Evolutionary conservation across 208 protist genomes (phyloP).

Genomic region (Trypanosomatidae sp.): DNA sequence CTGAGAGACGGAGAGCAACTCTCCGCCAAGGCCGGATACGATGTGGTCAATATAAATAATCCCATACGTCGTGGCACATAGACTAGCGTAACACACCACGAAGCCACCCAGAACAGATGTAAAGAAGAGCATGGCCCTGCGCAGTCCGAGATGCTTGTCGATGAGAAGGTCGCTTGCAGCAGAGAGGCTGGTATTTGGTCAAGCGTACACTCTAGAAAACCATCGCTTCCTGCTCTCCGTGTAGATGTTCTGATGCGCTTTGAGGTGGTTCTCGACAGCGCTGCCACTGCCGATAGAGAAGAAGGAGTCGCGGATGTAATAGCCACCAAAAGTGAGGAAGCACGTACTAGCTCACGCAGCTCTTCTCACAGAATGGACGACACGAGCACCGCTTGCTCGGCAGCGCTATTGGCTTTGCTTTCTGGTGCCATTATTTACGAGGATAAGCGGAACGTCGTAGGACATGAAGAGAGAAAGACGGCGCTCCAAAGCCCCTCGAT

Average conservation of each 20-base stretch:
- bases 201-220: slow-evolving; percentile 93
- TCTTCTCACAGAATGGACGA: slow-evolving; percentile 38
- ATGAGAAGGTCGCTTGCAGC: slow-evolving; percentile 89
- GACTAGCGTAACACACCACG: slow-evolving; percentile 74
- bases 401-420: neutral
- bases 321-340: slow-evolving; percentile 85
- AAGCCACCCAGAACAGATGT: slow-evolving; percentile 68
- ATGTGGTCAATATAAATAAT: slow-evolving; percentile 79
- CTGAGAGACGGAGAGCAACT: slow-evolving; percentile 88
- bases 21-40: slow-evolving; percentile 89
- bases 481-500: neutral
- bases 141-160: slow-evolving; percentile 85
- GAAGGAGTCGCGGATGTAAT: slow-evolving; percentile 86
- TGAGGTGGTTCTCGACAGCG: slow-evolving; percentile 69
- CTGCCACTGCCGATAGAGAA: slow-evolving; percentile 70
- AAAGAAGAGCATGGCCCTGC: slow-evolving; percentile 80
- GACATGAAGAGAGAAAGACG: neutral
- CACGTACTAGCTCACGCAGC: slow-evolving; percentile 74
- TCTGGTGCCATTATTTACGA: slow-evolving; percentile 2
- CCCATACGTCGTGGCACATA: slow-evolving; percentile 55
- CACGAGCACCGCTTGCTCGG: slow-evolving; percentile 1
- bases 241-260: slow-evolving; percentile 45
- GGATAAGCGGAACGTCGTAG: neutral
- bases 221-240: slow-evolving; percentile 88
- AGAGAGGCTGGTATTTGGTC: slow-evolving; percentile 89